Conservation (phyloP, 2,329 filamentous ascomycete genomes). For the Myriangium duriaei region DNA sequence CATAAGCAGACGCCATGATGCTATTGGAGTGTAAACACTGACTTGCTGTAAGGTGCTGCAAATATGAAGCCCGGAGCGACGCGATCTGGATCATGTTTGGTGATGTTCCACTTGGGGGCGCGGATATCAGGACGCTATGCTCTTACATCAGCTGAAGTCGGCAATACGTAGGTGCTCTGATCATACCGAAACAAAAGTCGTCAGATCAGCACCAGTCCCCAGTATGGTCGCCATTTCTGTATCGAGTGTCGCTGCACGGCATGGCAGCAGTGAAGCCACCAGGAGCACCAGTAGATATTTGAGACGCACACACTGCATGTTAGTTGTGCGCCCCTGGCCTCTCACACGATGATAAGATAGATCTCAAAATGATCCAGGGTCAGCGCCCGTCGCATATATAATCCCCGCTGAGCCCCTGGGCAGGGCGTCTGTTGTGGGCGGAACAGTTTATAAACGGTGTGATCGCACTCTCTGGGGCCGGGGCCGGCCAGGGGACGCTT, state of each 20-base stretch:
- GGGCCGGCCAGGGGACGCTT: background rate
- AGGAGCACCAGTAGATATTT: background rate
- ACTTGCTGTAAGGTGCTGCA: conserved; percentile 12
- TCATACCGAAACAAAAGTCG: background rate
- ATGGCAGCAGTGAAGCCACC: background rate
- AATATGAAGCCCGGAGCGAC: conserved; percentile 14
- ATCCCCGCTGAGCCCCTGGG: background rate
- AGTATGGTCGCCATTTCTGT: background rate
- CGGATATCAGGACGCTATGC: conserved; percentile 7
- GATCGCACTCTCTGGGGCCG: too few species aligned
- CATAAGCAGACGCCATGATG: too few species aligned
- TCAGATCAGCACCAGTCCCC: background rate
- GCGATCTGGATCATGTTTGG: conserved; percentile 10
- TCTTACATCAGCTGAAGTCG: background rate
- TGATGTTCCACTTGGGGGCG: conserved; percentile 34
- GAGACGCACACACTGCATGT: too few species aligned
- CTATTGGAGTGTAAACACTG: too few species aligned
- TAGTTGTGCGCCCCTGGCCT: too few species aligned
- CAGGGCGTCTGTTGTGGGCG: too few species aligned
- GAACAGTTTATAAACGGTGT: too few species aligned
- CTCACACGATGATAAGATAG: too few species aligned
- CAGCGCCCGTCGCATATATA: background rate
- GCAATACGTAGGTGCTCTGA: background rate
- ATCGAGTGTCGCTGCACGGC: background rate
- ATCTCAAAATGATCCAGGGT: background rate